Base-by-base conservation (phyloP, 2,329 filamentous ascomycete genomes). In the Clonostachys chloroleuca region DNA sequence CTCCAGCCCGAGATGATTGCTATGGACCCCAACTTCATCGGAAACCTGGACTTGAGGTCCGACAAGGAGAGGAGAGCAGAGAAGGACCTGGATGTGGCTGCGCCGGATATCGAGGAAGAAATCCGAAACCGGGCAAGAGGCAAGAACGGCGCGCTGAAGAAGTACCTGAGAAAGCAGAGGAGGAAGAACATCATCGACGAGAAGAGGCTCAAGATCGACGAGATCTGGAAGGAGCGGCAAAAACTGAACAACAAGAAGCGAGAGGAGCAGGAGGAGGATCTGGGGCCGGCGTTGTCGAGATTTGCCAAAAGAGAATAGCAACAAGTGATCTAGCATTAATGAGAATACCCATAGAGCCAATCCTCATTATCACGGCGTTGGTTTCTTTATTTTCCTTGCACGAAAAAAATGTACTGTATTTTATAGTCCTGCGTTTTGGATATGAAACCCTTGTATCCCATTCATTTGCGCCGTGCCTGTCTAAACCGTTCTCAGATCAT, bases 1-100 rank as follows among this genome's bases (percentile, higher is more conserved):
- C 77, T 99, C 43, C 84, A 92, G 59, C 92, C 94, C 5, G 92
- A 96, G 62, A 99, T 97, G 90, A 99, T 99, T 52, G 89, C 90
- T 2, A 75, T 99, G 18, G 86, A 99, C 62, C 92, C 94, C 56
- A 87, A 94, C 66, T 95, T 91, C 62, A 83, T 99, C 57, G 94
- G 94, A 47, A 89, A 84, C 56, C 76, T 99, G 34, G 92, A 99
- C 63, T 74, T 91, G 48, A 81, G 88, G 44, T 89, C 86, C 35
- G 83, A 92, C 51, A 79, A 88, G 70, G 85, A 94, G 72, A 78
- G 86, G 43, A 78, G 83, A 59, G 83, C 83, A 24, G 90, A 95
- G 59, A 84, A 81, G 60, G 87, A 95, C 61, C 77, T 95, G 39
- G 92, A 97, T 56, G 77, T 81, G 9, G 84, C 84, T 56, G 72